A percentile compares a stretch with the other conserved stretches of the same genome.
These are phyloP conservation scores for Fraxinus excelsior DNA, from an alignment of 257 asterid species.

Conservation along the genomic window DNA sequence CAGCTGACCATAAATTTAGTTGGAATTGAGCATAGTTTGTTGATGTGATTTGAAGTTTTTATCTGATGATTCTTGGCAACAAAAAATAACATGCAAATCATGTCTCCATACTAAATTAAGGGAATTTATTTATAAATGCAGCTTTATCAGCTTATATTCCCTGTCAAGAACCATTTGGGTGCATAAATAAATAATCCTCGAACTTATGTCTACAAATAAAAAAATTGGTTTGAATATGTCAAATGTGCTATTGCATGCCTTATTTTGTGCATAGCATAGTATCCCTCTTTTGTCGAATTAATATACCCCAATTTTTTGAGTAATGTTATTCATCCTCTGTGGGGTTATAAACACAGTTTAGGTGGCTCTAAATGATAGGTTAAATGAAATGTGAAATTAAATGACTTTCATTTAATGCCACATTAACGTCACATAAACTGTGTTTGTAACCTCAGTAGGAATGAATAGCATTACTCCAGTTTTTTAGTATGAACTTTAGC, in stretches of 20 bases:
- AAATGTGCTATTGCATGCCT: not conserved
- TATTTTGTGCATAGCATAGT: not conserved
- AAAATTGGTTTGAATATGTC: not conserved
- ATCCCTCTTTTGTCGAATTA: constrained; percentile 2
- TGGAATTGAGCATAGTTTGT: not conserved
- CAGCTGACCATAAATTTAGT: not conserved
- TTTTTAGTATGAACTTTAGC: constrained; percentile 8
- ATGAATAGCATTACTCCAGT: too few species aligned
- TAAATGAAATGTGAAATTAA: too few species aligned
- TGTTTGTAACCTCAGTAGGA: too few species aligned
- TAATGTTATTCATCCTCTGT: too few species aligned
- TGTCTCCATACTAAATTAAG: not conserved
- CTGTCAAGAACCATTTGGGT: constrained; percentile 9
- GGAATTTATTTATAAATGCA: not conserved
- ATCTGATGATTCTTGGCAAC: not conserved
- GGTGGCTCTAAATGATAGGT: too few species aligned
- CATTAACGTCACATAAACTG: too few species aligned
- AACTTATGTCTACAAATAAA: not conserved
- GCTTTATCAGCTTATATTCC: not conserved
- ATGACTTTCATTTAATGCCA: too few species aligned
- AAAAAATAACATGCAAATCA: not conserved
- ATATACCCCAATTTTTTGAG: too few species aligned
- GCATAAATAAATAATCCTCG: not conserved
- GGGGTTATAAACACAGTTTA: too few species aligned
- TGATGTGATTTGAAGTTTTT: not conserved